phyloP scores from a whole-genome alignment of 805 yeast genomes.

The Wickerhamiella cacticola region DNA sequence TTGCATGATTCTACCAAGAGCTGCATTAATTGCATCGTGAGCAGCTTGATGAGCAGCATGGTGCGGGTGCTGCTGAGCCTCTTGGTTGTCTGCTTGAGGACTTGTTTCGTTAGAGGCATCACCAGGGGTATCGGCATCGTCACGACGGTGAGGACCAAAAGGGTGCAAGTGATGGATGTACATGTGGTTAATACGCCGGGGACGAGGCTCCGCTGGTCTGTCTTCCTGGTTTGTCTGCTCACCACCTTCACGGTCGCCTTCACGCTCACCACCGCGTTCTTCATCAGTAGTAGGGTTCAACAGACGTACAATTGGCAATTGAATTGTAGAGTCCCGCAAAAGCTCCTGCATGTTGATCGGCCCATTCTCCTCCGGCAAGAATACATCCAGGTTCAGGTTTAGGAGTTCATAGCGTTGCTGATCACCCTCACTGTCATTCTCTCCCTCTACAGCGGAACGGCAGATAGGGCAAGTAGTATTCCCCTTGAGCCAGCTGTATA shows the following conservation, averaged over 20 bases:
- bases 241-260: background rate
- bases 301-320: background rate
- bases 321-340: background rate
- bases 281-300: too few relatives aligned
- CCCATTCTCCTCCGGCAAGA: conserved; percentile 2
- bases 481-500: conserved; percentile 67
- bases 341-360: background rate
- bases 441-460: conserved; percentile 42
- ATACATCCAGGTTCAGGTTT: conserved; percentile 6
- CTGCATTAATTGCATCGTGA: background rate
- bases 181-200: too few relatives aligned
- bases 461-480: conserved; percentile 81
- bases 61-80: too few relatives aligned
- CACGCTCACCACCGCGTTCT: background rate
- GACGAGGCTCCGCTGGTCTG: background rate
- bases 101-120: too few relatives aligned
- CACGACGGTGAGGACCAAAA: too few relatives aligned
- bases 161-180: too few relatives aligned
- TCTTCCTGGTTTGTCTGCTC: background rate
- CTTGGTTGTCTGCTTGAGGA: too few relatives aligned
- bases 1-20: background rate
- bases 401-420: background rate
- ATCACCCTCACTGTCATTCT: conserved; percentile 17
- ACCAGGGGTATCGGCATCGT: too few relatives aligned
- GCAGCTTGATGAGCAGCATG: background rate